Base-by-base conservation (phyloP, 345 rosid species). In the Cardiospermum halicacabum region DNA sequence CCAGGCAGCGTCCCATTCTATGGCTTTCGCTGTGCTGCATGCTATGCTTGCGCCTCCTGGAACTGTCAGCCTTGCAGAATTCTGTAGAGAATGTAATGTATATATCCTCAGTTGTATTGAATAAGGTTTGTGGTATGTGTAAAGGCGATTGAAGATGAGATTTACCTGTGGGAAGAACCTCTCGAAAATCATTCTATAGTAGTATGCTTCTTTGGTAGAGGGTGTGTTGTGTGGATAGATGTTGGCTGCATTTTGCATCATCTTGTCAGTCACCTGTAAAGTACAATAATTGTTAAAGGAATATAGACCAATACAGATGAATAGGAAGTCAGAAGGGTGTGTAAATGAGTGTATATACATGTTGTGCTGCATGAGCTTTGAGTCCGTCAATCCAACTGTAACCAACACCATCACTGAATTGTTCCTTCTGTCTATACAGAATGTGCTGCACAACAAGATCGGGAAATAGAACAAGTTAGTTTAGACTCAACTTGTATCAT, bases 331-430 rank as follows among this genome's bases (percentile, higher is more conserved):
- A 10, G 2, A 55, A 56, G 18, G 26, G 26, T 7, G 16, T 34
- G 42, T 49, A 37, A 78, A 92, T 96, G 73, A 83, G 82, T 70
- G 9, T 18, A 53, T 32, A 39, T 80, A 92, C 97, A 75, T 86
- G 84, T 71, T 50, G 56, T 22, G 77, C 81, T 64, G 98, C 92
- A 61, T 93, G 97, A 24, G 84, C 87, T 74, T 90, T 88, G 54
- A 93, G 92, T 25, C 98, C 97, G 80, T 90, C 98, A 18, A 93
- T 93, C 98, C 98, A 93, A 62, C 97, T 88, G 51, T 90, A 93
- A 45, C 97, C 96, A 30, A 93, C 98, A 28, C 98, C 97, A 58
- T 93, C 98, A 70, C 98, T 93, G 49, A 93, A 93, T 66, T 93
- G 97, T 64, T 93, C 98, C 56, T 93, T 93, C 77, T 93, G 98